Evolutionary conservation across 2,329 filamentous ascomycete genomes (phyloP).

Genomic region (Pseudogymnoascus sp.): DNA sequence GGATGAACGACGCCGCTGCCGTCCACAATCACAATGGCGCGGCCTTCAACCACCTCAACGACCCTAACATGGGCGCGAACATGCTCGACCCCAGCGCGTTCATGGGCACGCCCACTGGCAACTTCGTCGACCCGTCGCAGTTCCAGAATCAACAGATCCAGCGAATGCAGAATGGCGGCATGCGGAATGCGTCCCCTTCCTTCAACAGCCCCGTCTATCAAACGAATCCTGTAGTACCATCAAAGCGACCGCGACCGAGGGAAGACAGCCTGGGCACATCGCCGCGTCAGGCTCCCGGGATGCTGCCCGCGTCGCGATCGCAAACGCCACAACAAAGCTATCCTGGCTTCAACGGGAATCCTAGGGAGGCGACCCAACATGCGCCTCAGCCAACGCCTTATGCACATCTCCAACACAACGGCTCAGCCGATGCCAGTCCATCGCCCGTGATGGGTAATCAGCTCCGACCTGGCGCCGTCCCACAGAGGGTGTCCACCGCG

Average conservation of each 20-base stretch:
- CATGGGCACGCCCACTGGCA: slow-evolving; percentile 43
- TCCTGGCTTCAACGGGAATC: slow-evolving; percentile 58
- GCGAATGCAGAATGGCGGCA: slow-evolving; percentile 71
- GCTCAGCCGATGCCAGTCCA: slow-evolving; percentile 75
- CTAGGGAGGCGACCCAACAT: slow-evolving; percentile 52
- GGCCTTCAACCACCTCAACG: slow-evolving; percentile 56
- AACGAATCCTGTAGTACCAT: slow-evolving; percentile 78
- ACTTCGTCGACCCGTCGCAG: slow-evolving; percentile 49
- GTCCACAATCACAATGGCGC: slow-evolving; percentile 63
- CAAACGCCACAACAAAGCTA: slow-evolving; percentile 78
- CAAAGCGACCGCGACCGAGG: slow-evolving; percentile 72
- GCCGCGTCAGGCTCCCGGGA: slow-evolving; percentile 64
- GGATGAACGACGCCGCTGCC: slow-evolving; percentile 59
- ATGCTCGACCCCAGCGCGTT: slow-evolving; percentile 61
- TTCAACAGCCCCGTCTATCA: slow-evolving; percentile 74
- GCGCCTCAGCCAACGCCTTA: slow-evolving; percentile 59
- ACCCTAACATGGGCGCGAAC: slow-evolving; percentile 45
- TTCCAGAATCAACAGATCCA: slow-evolving; percentile 41
- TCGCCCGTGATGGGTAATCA: slow-evolving; percentile 89
- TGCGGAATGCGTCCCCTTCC: slow-evolving; percentile 73
- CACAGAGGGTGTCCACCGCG: slow-evolving; percentile 77
- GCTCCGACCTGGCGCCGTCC: slow-evolving; percentile 58
- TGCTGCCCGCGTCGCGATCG: slow-evolving; percentile 74
- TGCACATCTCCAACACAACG: slow-evolving; percentile 72
- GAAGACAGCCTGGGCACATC: slow-evolving; percentile 82